These are phyloP conservation scores for Massariosphaeria phaeospora DNA, from an alignment of 495 filamentous ascomycete species.

Conservation along the genomic window DNA sequence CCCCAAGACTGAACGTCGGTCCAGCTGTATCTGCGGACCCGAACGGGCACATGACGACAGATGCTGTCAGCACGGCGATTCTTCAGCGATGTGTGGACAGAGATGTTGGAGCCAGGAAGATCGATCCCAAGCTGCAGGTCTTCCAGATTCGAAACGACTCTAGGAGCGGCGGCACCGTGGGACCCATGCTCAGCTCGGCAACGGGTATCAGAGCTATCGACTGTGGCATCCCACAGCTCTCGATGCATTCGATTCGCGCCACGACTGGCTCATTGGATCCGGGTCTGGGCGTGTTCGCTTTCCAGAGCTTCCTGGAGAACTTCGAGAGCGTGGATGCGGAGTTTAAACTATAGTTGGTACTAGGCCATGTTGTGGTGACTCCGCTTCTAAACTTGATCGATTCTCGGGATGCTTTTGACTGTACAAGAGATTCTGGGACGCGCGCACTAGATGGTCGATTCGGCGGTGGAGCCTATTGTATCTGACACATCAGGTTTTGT, in stretches of 20 bases:
- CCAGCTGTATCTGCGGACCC: constrained; percentile 78
- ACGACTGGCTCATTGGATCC: constrained; percentile 85
- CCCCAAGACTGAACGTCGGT: constrained; percentile 85
- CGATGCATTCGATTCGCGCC: constrained; percentile 91
- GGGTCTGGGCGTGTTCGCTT: constrained; percentile 79
- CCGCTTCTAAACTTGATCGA: too few relatives aligned
- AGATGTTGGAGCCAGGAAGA: too few relatives aligned
- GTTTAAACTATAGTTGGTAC: constrained; percentile 49
- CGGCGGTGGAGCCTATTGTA: too few relatives aligned
- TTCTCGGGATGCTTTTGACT: too few relatives aligned
- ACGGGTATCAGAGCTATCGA: constrained; percentile 86
- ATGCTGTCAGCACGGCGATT: constrained; percentile 72
- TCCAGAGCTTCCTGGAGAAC: constrained; percentile 83
- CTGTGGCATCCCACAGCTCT: constrained; percentile 84
- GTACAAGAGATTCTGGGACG: too few relatives aligned
- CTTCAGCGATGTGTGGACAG: constrained; percentile 60
- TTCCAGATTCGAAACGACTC: constrained; percentile 95
- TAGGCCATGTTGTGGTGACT: background rate
- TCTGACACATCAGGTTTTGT: too few relatives aligned
- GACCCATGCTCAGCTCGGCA: constrained; percentile 74
- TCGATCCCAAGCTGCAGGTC: constrained; percentile 67
- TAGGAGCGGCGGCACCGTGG: constrained; percentile 87
- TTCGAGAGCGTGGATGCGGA: constrained; percentile 84
- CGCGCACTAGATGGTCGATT: too few relatives aligned
- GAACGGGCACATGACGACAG: constrained; percentile 91